A percentile compares a stretch with the other conserved stretches of the same genome.
Conservation (phyloP, 495 filamentous ascomycete genomes). For the Neurospora terricola region DNA sequence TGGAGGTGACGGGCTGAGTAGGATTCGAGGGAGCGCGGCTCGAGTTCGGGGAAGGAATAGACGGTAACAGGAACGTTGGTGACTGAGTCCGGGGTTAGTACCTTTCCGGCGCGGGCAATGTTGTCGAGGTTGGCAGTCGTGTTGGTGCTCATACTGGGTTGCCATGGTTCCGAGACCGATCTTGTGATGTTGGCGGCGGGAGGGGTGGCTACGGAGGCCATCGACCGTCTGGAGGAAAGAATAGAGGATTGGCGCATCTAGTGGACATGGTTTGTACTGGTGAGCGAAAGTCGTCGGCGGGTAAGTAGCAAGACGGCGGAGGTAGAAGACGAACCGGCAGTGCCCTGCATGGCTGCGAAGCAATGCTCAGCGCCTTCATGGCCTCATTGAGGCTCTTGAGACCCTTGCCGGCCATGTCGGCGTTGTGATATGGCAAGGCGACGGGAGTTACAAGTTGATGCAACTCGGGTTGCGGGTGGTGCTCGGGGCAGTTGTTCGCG, state of each 20-base stretch:
- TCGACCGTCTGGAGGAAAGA: constrained; percentile 44
- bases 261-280: neutral
- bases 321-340: constrained; percentile 11
- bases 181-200: constrained; percentile 34
- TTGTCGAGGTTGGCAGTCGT: constrained; percentile 8
- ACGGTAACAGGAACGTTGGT: constrained; percentile 66
- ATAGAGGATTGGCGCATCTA: neutral
- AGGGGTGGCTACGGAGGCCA: constrained; percentile 60
- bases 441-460: constrained; percentile 5
- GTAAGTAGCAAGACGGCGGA: neutral
- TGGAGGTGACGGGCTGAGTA: constrained; percentile 75
- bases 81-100: constrained; percentile 27
- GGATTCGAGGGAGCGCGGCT: constrained; percentile 66
- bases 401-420: constrained; percentile 33
- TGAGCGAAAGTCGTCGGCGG: neutral
- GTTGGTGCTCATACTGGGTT: constrained; percentile 12
- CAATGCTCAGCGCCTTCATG: constrained; percentile 31
- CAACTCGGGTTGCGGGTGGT: neutral
- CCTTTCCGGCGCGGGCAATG: neutral
- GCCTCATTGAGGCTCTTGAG: constrained; percentile 38
- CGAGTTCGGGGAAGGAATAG: constrained; percentile 83
- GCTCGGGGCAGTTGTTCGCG: neutral
- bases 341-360: constrained; percentile 30
- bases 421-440: constrained; percentile 1
- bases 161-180: constrained; percentile 20